Percentiles rank a stretch among this genome's conserved stretches.
Evolutionary conservation across 495 filamentous ascomycete species (phyloP).

Genomic region (Lophiostoma macrostomum): DNA sequence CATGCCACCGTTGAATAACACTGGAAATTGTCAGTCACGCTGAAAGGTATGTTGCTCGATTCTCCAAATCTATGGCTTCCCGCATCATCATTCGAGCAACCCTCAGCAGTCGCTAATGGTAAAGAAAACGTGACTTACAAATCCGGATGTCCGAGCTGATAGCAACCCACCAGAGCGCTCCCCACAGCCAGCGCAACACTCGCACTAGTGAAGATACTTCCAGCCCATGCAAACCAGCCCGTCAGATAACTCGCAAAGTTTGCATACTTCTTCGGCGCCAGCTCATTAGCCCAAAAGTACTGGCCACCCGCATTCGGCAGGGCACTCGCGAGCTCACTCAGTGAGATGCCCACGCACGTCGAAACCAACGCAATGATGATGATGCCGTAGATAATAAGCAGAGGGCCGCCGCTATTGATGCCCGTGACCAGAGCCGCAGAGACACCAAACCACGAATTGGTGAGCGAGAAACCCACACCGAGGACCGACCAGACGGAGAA

Average conservation of each 20-base stretch:
- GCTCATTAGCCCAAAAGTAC: slow-evolving; percentile 61
- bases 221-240: slow-evolving; percentile 59
- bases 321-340: slow-evolving; percentile 57
- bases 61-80: neutral
- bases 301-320: slow-evolving; percentile 63
- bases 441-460: slow-evolving; percentile 65
- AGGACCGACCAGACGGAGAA: slow-evolving; percentile 57
- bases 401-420: slow-evolving; percentile 59
- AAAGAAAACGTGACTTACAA: slow-evolving; percentile 45
- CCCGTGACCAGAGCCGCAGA: slow-evolving; percentile 57
- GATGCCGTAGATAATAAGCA: slow-evolving; percentile 60
- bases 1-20: slow-evolving; percentile 55
- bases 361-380: slow-evolving; percentile 55
- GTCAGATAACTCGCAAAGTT: slow-evolving; percentile 55
- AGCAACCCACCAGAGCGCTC: slow-evolving; percentile 54
- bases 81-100: too few relatives aligned
- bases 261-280: slow-evolving; percentile 54
- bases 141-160: slow-evolving; percentile 56
- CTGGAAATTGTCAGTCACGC: slow-evolving; percentile 34
- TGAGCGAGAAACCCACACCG: slow-evolving; percentile 60
- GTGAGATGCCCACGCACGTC: slow-evolving; percentile 52
- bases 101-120: neutral
- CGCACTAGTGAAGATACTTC: slow-evolving; percentile 56
- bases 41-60: too few relatives aligned
- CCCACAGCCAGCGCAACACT: slow-evolving; percentile 56